Conservation (phyloP, 805 yeast genomes). For the Diddensiella transvaalensis region DNA sequence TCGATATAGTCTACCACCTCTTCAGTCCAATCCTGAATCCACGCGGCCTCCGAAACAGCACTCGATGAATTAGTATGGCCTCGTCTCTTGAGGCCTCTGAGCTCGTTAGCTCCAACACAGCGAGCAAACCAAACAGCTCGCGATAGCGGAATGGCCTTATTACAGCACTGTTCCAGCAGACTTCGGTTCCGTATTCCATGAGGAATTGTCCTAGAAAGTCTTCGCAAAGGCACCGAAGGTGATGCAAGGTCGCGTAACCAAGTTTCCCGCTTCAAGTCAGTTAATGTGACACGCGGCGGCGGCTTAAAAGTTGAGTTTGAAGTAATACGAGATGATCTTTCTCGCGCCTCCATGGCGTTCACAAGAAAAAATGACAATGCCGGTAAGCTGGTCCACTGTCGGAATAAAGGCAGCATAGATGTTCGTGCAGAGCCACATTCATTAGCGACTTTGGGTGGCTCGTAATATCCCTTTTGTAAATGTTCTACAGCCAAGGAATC, state of each 20-base stretch:
- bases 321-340: constrained; percentile 42
- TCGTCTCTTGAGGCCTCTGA: constrained; percentile 54
- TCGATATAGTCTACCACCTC: constrained; percentile 64
- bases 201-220: constrained; percentile 75
- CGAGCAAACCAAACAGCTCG: constrained; percentile 90
- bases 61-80: constrained; percentile 29
- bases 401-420: constrained; percentile 41
- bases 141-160: constrained; percentile 64
- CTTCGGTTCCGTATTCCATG: constrained; percentile 79
- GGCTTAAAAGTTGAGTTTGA: constrained; percentile 61
- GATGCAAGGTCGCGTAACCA: constrained; percentile 84
- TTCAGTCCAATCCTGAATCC: constrained; percentile 89
- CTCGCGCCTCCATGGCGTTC: constrained; percentile 47
- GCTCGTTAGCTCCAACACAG: constrained; percentile 80
- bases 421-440: constrained; percentile 71
- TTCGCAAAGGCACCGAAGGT: constrained; percentile 58
- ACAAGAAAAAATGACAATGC: constrained; percentile 48
- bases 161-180: constrained; percentile 68
- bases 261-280: constrained; percentile 77
- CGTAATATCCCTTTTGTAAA: constrained; percentile 69
- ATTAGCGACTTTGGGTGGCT: constrained; percentile 55
- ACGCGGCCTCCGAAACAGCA: constrained; percentile 44
- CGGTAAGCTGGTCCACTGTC: constrained; percentile 42
- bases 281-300: constrained; percentile 85
- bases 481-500: constrained; percentile 50